A percentile compares a stretch with the other conserved stretches of the same genome.
Conservation (phyloP, 2,329 filamentous ascomycete genomes). For the Cryoendolithus antarcticus region DNA sequence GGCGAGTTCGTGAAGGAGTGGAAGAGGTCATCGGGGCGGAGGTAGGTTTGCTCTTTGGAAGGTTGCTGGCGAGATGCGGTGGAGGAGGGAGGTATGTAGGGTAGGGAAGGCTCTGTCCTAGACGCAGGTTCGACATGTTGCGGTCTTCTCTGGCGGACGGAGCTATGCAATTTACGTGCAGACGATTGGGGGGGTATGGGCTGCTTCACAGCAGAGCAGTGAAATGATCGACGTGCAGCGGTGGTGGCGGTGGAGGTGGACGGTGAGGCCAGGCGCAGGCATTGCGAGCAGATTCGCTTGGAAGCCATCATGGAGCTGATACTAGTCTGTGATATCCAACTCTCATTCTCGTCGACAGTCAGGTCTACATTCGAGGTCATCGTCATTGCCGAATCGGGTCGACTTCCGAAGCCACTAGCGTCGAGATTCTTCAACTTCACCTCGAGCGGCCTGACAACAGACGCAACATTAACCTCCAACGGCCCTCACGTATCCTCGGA, state of each 20-base stretch:
- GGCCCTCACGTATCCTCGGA: no score
- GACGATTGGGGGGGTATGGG: slow-evolving; percentile 4
- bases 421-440: no score
- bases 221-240: slow-evolving; percentile 10
- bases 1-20: slow-evolving; percentile 85
- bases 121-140: slow-evolving; percentile 8
- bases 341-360: not conserved
- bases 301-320: slow-evolving; percentile 12
- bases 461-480: no score
- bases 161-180: slow-evolving; percentile 13
- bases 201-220: slow-evolving; percentile 10
- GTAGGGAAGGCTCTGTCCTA: not conserved
- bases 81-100: no score
- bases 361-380: no score
- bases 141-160: slow-evolving; percentile 10
- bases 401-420: no score
- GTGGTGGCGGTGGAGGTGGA: slow-evolving; percentile 4
- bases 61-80: no score
- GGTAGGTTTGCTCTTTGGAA: no score
- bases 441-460: no score
- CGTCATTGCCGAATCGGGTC: no score
- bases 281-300: slow-evolving; percentile 14
- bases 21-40: slow-evolving; percentile 46
- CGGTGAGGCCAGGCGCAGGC: slow-evolving; percentile 10
- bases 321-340: not conserved